Evolutionary conservation across 2,329 filamentous ascomycete species (phyloP), one percentile per base, ranked within the genome.

Genomic region (Trichophyton rubrum): DNA sequence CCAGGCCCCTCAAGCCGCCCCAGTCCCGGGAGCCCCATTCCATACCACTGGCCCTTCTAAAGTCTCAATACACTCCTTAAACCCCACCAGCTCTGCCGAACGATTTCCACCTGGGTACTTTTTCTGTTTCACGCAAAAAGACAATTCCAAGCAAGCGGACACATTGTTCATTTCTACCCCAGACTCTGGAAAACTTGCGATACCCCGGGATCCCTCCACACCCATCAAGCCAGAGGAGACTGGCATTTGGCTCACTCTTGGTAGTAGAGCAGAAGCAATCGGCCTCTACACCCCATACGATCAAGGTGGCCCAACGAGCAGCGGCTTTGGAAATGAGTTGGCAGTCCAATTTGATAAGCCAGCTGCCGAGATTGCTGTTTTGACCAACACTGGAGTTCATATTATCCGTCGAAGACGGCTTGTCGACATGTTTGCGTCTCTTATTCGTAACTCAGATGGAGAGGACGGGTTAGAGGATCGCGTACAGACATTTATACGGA

Each of bases 321-420:
- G 84, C 22, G 92, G 91, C 0, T 97, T 96, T 68, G 91, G 92
- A 9, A 99, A 99, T 67, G 93, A 99, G 74, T 79, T 97, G 60
- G 90, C 93, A 1, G 87, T 95, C n/a, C 95, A 99, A 67, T 99
- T 93, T 67, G 93, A 99, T 68, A 81, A 88, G 62, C 79, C 85
- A 0, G 82, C 87, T 0, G 85, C 87, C 58, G 92, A 99, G 70
- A 85, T 97, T 64, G 93, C 92, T 0, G 84, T 99, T 55, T 80
- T 99, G 59, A 97, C 93, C 35, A 95, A 93, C 67, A 90, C 84
- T 13, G 93, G 93, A 2, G 84, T 99, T 59, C 90, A 96, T 68
- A 82, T 95, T 6, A 83, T 97, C 59, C 86, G 90, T 60, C 81
- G 93, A 57, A 82, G 90, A 68, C 82, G 93, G 60, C 80, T 97